phyloP scores from a whole-genome alignment of 2,329 filamentous ascomycete genomes.

The Epichloe gansuensis region DNA sequence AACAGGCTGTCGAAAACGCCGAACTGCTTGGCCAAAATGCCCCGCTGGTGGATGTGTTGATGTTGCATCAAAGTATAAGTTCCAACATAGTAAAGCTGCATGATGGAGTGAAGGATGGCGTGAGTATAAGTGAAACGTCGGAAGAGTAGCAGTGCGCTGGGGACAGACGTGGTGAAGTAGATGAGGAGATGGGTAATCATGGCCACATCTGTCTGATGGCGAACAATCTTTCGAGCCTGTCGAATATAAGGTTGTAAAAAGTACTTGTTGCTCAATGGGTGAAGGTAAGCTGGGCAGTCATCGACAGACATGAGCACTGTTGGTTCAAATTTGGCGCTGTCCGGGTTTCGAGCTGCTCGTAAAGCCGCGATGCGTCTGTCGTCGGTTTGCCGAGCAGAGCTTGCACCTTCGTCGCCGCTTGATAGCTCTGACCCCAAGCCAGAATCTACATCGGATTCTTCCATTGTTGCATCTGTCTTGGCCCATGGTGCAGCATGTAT shows the following conservation, averaged over 20 bases:
- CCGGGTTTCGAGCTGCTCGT: conserved; percentile 29
- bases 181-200: conserved; percentile 67
- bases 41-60: conserved; percentile 70
- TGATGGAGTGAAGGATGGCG: conserved; percentile 50
- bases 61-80: conserved; percentile 74
- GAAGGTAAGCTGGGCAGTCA: conserved; percentile 23
- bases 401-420: conserved; percentile 1
- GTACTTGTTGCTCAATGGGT: conserved; percentile 30
- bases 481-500: neutral
- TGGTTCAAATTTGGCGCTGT: conserved; percentile 30
- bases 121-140: conserved; percentile 55
- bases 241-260: conserved; percentile 48
- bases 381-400: neutral
- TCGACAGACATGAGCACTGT: conserved; percentile 32
- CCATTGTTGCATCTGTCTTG: neutral
- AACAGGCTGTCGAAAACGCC: conserved; percentile 50
- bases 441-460: conserved; percentile 5
- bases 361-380: conserved; percentile 21
- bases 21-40: conserved; percentile 47
- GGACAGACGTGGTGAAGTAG: conserved; percentile 57
- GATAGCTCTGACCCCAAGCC: conserved; percentile 7
- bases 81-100: conserved; percentile 58
- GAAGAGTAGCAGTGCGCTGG: conserved; percentile 55
- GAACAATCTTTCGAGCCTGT: conserved; percentile 44
- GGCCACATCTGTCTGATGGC: conserved; percentile 59